phyloP scores from a whole-genome alignment of 106 monocot genomes.

The Apostasia shenzhenica region DNA sequence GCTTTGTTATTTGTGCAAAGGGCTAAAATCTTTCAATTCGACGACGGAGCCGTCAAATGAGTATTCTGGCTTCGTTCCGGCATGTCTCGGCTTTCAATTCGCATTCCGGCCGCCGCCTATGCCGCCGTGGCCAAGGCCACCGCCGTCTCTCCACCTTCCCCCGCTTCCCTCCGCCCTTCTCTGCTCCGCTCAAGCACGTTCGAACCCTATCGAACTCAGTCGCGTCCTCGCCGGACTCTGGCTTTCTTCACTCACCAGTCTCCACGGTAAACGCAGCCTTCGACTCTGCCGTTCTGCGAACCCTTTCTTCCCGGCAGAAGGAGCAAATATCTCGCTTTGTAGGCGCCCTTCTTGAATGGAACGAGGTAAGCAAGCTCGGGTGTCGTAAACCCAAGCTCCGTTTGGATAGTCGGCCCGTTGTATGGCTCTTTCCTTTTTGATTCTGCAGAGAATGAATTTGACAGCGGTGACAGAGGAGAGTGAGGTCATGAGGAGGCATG shows the following conservation, averaged over 20 bases:
- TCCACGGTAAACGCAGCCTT: not conserved
- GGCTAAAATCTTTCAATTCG: too few species aligned
- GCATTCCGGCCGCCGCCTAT: not conserved
- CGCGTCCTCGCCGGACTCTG: not conserved
- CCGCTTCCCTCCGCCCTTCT: not conserved
- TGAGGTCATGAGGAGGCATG: slow-evolving; percentile 85
- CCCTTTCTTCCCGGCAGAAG: slow-evolving; percentile 57
- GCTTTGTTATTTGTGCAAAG: too few species aligned
- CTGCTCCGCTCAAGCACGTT: not conserved
- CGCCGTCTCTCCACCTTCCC: too few species aligned
- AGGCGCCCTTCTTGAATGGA: slow-evolving; percentile 79
- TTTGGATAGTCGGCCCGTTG: not conserved
- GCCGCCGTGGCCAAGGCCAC: not conserved
- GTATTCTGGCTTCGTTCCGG: not conserved
- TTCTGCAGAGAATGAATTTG: slow-evolving; percentile 74
- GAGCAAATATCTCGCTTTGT: slow-evolving; percentile 72
- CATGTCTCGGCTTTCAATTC: not conserved
- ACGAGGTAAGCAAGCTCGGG: slow-evolving; percentile 36
- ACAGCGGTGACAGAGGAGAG: slow-evolving; percentile 74
- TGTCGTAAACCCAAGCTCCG: not conserved
- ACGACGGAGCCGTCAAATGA: too few species aligned
- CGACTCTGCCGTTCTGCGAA: not conserved
- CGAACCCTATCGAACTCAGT: not conserved
- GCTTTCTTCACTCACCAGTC: not conserved
- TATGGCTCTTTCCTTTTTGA: not conserved